Base-by-base conservation (phyloP, 2,329 filamentous ascomycete genomes). In the Xylariaceae sp. region DNA sequence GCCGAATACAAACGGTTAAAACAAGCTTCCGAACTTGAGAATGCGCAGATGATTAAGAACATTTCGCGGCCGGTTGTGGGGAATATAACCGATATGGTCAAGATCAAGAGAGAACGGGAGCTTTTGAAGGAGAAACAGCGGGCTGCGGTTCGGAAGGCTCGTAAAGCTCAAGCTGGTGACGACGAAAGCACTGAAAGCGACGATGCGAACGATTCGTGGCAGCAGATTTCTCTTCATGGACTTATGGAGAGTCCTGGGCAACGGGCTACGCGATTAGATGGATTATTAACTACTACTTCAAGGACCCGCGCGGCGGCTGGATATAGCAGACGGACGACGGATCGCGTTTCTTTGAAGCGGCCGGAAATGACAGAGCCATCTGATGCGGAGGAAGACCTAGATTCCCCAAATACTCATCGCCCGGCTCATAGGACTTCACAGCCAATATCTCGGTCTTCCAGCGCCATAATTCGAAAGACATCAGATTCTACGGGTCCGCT, bases 1-100 rank as follows among this genome's bases (percentile, higher is more conserved):
- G 86, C 84, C 15, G 88, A 91, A 68, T 92, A 92, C 67, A 76
- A 83, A 54, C 80, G 85, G 3, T 77, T 89, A 42, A 87, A 86
- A 67, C 71, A 74, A 32, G 71, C 75, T 34, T 80, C 83, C 3
- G 79, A 74, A 58, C 66, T 73, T 9, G 76, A 79, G 47, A 84
- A 84, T 58, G 77, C 77, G 0, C 75, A 75, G 18, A 70, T 74
- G 9, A 80, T 82, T 55, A 70, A 66, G 18, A 70, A 73, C 53
- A 78, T 83, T 46, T 76, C 79, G 37, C 72, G 80, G 7, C 80
- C 80, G 1, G 75, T 80, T 9, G 72, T 78, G 0, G 73, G 72
- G 0, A 63, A 64, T 2, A 71, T 71, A 60, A 74, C 71, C 0
- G 65, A 71, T 8, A 41, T 69, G 2, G 69, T 71, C 13, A 68